Conservation (phyloP, 768 basidiomycete species). For the Agaricus sinodeliciosus region DNA sequence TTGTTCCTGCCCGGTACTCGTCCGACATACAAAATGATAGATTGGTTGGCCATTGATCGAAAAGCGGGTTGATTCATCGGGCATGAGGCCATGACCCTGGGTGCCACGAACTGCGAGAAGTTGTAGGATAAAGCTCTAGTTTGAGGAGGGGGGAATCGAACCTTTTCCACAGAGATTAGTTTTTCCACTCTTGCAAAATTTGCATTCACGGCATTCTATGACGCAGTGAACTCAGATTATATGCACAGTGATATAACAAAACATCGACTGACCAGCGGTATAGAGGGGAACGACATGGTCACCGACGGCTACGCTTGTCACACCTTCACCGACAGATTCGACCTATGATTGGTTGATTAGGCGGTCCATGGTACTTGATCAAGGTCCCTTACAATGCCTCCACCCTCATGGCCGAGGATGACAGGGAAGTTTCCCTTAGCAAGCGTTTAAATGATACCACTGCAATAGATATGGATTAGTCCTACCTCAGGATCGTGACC, state of each 20-base stretch:
- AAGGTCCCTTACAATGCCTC: constrained; percentile 63
- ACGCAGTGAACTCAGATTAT: background rate
- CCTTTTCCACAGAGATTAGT: constrained; percentile 98
- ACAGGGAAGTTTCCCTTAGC: constrained; percentile 80
- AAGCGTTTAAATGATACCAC: constrained; percentile 1
- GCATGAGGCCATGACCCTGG: constrained; percentile 94
- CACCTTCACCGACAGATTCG: constrained; percentile 95
- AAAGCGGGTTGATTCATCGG: constrained; percentile 85
- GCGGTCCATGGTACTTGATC: background rate
- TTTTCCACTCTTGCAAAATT: constrained; percentile 98
- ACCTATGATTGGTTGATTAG: constrained; percentile 44
- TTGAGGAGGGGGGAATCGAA: constrained; percentile 18
- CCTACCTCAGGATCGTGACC: constrained; percentile 91
- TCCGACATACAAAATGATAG: constrained; percentile 76
- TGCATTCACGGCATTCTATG: constrained; percentile 90
- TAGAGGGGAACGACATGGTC: constrained; percentile 98
- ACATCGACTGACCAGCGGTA: constrained; percentile 64
- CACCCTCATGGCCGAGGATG: constrained; percentile 94
- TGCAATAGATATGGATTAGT: background rate
- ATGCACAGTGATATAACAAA: too few relatives aligned
- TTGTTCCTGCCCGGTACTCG: background rate
- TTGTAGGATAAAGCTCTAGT: background rate
- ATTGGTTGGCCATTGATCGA: constrained; percentile 81
- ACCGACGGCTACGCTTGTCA: constrained; percentile 69
- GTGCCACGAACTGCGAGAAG: constrained; percentile 69